A percentile compares a stretch with the other conserved stretches of the same genome.
phyloP scores from a whole-genome alignment of 1,284 basidiomycete genomes.

The Bondarzewia mesenterica region DNA sequence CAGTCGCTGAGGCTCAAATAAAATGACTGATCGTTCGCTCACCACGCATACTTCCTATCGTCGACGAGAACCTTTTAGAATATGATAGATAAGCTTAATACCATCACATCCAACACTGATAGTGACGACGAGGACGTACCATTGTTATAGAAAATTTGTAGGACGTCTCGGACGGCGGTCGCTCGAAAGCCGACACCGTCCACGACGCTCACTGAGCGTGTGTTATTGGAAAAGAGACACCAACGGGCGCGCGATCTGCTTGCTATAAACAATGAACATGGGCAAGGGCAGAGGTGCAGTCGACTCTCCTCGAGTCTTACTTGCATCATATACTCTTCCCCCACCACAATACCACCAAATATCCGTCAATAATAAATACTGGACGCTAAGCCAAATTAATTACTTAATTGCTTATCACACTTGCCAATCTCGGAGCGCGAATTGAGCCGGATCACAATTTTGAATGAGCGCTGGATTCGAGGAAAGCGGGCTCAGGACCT shows the following conservation, averaged over 20 bases:
- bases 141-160: constrained; percentile 6
- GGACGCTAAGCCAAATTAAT: too few relatives aligned
- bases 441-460: too few relatives aligned
- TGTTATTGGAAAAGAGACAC: constrained; percentile 33
- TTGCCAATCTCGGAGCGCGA: too few relatives aligned
- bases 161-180: constrained; percentile 9
- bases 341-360: neutral
- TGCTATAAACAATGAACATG: constrained; percentile 11
- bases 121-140: constrained; percentile 1
- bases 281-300: constrained; percentile 7
- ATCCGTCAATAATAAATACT: neutral
- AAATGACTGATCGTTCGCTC: too few relatives aligned
- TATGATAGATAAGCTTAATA: neutral
- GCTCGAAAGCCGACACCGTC: constrained; percentile 33
- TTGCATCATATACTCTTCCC: neutral
- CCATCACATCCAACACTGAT: neutral
- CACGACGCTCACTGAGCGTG: constrained; percentile 29
- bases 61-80: constrained; percentile 60
- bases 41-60: constrained; percentile 80
- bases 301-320: neutral
- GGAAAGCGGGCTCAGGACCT: too few relatives aligned
- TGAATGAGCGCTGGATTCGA: too few relatives aligned
- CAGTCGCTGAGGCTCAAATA: too few relatives aligned
- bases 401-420: too few relatives aligned
- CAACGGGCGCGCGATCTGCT: constrained; percentile 17